Base-by-base conservation (phyloP, 805 yeast genomes). In the Ogataea populi-albae region DNA sequence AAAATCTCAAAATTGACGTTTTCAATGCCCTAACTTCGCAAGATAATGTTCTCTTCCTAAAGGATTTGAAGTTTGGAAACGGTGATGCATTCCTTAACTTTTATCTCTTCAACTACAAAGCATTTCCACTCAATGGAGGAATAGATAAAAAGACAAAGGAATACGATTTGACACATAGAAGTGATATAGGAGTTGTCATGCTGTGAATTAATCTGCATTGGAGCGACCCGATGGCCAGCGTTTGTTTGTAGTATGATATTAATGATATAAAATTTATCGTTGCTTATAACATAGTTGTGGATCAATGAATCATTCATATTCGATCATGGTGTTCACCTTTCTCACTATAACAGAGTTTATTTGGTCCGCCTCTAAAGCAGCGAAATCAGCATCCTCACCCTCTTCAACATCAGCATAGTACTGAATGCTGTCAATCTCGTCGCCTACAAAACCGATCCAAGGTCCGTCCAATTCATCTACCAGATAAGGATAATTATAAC, bases 81-180 rank as follows among this genome's bases (percentile, higher is more conserved):
- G 98, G 98, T 28, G 98, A 91, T 59, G 98, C 98, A 0, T 75
- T 76, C 54, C 71, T 93, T 55, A 85, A 93, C 62, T 93, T 84
- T 62, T 93, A 93, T 57, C 65, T 93, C 46, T 93, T 93, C 73
- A 93, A 93, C 62, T 93, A 88, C 68, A 80, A 71, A 55, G 81
- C 95, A 4, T 77, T 77, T 62, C 88, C 87, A 3, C 75, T 93
- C 28, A 64, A 68, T 38, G 96, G 97, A 23, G 98, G 98, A 5
- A 62, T 86, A 17, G 78, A 76, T 40, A 61, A 68, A 8, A 66
- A 73, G 30, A 63, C 72, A 3, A 75, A 77, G 31, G 72, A 72
- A 35, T 66, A 75, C 22, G 77, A 75, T 33, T 55, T 63, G 11
- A 73, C 72, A 17, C 65, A 64, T 30, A 69, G 81, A 34, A 87